Evolutionary conservation across 2,329 filamentous ascomycete genomes (phyloP).

Genomic region (Verticillium albo-atrum): DNA sequence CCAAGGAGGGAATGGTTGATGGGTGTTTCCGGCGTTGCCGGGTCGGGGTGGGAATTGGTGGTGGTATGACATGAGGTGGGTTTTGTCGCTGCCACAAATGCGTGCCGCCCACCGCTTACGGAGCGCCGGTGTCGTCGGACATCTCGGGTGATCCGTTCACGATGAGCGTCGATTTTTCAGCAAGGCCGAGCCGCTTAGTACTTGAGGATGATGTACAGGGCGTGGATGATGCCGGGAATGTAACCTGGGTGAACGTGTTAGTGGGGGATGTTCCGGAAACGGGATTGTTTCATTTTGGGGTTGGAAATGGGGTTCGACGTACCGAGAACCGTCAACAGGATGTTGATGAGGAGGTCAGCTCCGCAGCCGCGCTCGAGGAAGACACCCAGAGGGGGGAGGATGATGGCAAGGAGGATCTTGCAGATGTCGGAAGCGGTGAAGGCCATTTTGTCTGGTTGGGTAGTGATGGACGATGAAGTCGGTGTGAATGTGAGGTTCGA

Average conservation of each 20-base stretch:
- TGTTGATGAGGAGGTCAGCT: conserved; percentile 87
- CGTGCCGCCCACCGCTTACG: background rate
- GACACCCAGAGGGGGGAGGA: conserved; percentile 86
- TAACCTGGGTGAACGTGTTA: conserved; percentile 34
- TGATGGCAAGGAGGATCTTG: conserved; percentile 78
- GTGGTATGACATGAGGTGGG: background rate
- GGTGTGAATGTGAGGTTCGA: conserved; percentile 1
- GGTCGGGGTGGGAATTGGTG: background rate
- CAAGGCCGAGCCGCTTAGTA: conserved; percentile 50
- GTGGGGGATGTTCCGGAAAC: background rate
- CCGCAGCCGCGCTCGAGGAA: conserved; percentile 92
- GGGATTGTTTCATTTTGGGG: background rate
- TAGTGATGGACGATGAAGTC: background rate
- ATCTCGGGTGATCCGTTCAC: background rate
- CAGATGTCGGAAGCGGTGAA: conserved; percentile 55
- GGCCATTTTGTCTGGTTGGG: conserved; percentile 40
- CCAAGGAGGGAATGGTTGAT: background rate
- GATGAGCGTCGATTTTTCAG: background rate
- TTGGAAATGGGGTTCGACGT: too few relatives aligned
- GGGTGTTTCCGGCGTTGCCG: background rate
- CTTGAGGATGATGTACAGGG: conserved; percentile 89
- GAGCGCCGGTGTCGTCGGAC: background rate
- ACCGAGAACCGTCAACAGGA: conserved; percentile 73
- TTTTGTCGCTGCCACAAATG: background rate
- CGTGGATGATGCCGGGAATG: conserved; percentile 86